Conservation (phyloP, 1,284 basidiomycete genomes). For the Tremellales sp. region DNA sequence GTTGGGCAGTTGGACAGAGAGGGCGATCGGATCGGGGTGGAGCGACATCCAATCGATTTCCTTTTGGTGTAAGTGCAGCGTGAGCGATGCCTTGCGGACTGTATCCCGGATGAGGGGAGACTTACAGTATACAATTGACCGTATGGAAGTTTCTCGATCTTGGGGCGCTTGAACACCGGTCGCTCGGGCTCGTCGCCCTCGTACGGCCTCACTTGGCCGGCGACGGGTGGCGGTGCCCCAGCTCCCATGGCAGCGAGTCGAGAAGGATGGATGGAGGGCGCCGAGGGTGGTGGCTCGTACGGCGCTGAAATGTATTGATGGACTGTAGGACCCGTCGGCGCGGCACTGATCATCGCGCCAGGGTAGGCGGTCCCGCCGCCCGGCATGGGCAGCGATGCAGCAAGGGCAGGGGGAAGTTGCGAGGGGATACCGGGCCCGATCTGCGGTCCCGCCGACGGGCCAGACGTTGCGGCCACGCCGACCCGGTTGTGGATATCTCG, state of each 20-base stretch:
- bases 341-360: slow-evolving; percentile 47
- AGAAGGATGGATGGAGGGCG: slow-evolving; percentile 25
- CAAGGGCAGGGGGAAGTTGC: slow-evolving; percentile 26
- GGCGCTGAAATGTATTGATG: slow-evolving; percentile 32
- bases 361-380: slow-evolving; percentile 33
- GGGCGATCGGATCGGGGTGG: slow-evolving; percentile 82
- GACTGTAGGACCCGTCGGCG: slow-evolving; percentile 35
- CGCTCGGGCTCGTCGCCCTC: slow-evolving; percentile 56
- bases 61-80: slow-evolving; percentile 7
- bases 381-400: slow-evolving; percentile 35
- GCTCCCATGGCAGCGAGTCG: slow-evolving; percentile 24
- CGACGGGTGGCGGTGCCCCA: slow-evolving; percentile 44
- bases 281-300: slow-evolving; percentile 56
- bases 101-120: slow-evolving; percentile 1
- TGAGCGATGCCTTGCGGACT: not conserved
- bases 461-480: slow-evolving; percentile 17
- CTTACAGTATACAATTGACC: slow-evolving; percentile 74
- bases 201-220: slow-evolving; percentile 33
- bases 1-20: slow-evolving; percentile 72
- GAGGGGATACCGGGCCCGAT: slow-evolving; percentile 22
- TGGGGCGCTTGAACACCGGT: slow-evolving; percentile 64
- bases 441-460: slow-evolving; percentile 21
- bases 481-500: slow-evolving; percentile 82
- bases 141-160: slow-evolving; percentile 72
- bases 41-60: slow-evolving; percentile 74